Evolutionary conservation across 2,329 filamentous ascomycete species (phyloP).

Genomic region (Claviceps fusiformis): DNA sequence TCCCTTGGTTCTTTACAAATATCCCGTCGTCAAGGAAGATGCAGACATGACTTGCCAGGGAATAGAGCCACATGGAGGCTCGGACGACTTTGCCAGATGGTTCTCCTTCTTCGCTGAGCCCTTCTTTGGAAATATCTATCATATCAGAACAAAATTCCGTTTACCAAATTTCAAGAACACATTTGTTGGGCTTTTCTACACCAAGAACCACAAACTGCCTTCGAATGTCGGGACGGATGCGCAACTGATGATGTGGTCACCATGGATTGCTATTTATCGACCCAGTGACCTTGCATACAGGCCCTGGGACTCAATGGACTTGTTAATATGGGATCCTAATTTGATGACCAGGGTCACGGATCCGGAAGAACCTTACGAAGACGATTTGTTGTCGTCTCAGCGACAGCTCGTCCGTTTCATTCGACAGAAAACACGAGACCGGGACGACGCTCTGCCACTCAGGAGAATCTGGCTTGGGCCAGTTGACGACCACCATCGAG

Average conservation of each 20-base stretch:
- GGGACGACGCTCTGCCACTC: slow-evolving; percentile 22
- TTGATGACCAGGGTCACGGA: slow-evolving; percentile 14
- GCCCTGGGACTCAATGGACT: slow-evolving; percentile 24
- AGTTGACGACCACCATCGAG: slow-evolving; percentile 8
- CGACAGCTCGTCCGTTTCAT: slow-evolving; percentile 27
- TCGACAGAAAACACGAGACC: slow-evolving; percentile 12
- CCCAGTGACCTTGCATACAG: slow-evolving; percentile 23
- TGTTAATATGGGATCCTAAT: slow-evolving; percentile 41
- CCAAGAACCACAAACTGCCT: not conserved
- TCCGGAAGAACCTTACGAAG: slow-evolving; percentile 11
- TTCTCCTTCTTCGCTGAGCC: slow-evolving; percentile 9
- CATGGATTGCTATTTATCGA: slow-evolving; percentile 39
- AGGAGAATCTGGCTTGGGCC: slow-evolving; percentile 32
- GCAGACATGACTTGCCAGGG: slow-evolving; percentile 13
- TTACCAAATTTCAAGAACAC: slow-evolving; percentile 9
- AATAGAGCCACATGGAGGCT: slow-evolving; percentile 7
- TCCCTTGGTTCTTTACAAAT: slow-evolving; percentile 20
- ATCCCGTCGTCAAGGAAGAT: slow-evolving; percentile 27
- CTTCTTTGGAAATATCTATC: not conserved
- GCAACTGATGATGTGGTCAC: slow-evolving; percentile 8
- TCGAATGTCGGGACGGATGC: not conserved
- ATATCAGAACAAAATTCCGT: not conserved
- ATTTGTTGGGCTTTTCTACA: slow-evolving; percentile 35
- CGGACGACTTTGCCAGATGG: slow-evolving; percentile 13
- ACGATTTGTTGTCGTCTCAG: slow-evolving; percentile 32